Percentiles rank a stretch among this genome's conserved stretches.
These are phyloP conservation scores for Penicillium sclerotiorum DNA, from an alignment of 2,329 filamentous ascomycete species.

Conservation along the genomic window DNA sequence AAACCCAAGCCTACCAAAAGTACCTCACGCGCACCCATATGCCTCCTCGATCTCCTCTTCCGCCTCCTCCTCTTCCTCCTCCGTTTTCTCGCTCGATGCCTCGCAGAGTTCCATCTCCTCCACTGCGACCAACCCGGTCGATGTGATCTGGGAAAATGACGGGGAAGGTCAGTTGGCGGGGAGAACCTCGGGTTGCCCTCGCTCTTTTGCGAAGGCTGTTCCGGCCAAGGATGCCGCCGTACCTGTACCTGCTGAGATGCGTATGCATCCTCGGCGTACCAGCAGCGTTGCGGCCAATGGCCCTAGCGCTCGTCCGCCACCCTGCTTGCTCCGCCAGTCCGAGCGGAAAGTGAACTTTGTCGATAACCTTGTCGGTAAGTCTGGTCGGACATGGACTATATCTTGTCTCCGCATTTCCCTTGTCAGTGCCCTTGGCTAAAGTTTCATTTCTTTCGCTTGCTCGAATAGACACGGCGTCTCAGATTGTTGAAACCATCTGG, in stretches of 20 bases:
- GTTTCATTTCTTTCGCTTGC: background rate
- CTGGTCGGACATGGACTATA: slow-evolving; percentile 33
- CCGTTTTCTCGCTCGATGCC: slow-evolving; percentile 72
- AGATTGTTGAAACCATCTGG: slow-evolving; percentile 98
- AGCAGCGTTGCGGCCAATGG: slow-evolving; percentile 52
- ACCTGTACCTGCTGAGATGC: slow-evolving; percentile 44
- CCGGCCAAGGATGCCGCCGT: slow-evolving; percentile 39
- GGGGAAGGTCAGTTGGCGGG: slow-evolving; percentile 28
- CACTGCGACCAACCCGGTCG: slow-evolving; percentile 64
- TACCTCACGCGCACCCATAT: slow-evolving; percentile 58
- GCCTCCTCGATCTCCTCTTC: slow-evolving; percentile 72
- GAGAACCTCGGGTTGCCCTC: slow-evolving; percentile 30
- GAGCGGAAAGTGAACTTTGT: slow-evolving; percentile 95
- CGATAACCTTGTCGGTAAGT: slow-evolving; percentile 96
- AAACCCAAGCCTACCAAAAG: slow-evolving; percentile 43
- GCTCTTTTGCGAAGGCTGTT: slow-evolving; percentile 30
- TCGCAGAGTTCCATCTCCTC: slow-evolving; percentile 72
- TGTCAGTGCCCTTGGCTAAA: slow-evolving; percentile 27
- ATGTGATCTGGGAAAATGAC: slow-evolving; percentile 51
- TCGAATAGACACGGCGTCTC: slow-evolving; percentile 83
- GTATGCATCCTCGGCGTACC: slow-evolving; percentile 57
- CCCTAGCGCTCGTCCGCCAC: slow-evolving; percentile 63
- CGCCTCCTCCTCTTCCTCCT: slow-evolving; percentile 74
- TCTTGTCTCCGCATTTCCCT: slow-evolving; percentile 30
- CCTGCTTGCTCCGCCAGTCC: slow-evolving; percentile 78